Conservation (phyloP, 1,284 basidiomycete genomes). For the Moesziomyces antarcticus region DNA sequence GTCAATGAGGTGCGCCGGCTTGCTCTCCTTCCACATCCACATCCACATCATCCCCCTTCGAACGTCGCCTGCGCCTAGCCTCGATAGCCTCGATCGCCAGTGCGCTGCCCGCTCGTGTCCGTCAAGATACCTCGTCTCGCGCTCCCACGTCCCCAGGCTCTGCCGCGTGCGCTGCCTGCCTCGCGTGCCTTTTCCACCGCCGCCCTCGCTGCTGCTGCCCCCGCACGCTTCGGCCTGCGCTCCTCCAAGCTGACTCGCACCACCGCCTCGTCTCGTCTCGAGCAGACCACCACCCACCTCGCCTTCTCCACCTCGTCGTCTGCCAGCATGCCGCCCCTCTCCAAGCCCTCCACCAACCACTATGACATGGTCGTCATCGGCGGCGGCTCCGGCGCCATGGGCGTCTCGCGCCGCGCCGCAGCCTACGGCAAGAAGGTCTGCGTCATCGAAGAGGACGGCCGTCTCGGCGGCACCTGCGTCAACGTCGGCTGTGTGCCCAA, state of each 20-base stretch:
- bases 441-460: conserved; percentile 81
- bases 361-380: conserved; percentile 67
- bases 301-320: conserved; percentile 23
- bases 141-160: conserved; percentile 2
- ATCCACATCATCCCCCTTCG: neutral
- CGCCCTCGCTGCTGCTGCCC: conserved; percentile 2
- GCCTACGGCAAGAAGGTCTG: conserved; percentile 93
- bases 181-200: conserved; percentile 8
- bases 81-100: neutral
- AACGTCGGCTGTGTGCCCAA: conserved; percentile 75
- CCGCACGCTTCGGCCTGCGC: neutral
- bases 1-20: no score
- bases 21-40: no score
- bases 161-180: conserved; percentile 39
- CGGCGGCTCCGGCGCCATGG: conserved; percentile 67
- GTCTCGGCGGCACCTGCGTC: conserved; percentile 94
- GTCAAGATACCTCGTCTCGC: conserved; percentile 26
- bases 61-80: neutral
- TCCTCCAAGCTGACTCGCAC: conserved; percentile 27
- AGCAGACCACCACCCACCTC: conserved; percentile 33
- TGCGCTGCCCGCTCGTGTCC: neutral
- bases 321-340: conserved; percentile 61
- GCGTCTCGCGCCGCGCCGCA: conserved; percentile 75
- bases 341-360: conserved; percentile 52
- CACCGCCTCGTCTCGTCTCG: conserved; percentile 19